Evolutionary conservation across 768 basidiomycete species (phyloP).

Genomic region (Flagelloscypha sp.): DNA sequence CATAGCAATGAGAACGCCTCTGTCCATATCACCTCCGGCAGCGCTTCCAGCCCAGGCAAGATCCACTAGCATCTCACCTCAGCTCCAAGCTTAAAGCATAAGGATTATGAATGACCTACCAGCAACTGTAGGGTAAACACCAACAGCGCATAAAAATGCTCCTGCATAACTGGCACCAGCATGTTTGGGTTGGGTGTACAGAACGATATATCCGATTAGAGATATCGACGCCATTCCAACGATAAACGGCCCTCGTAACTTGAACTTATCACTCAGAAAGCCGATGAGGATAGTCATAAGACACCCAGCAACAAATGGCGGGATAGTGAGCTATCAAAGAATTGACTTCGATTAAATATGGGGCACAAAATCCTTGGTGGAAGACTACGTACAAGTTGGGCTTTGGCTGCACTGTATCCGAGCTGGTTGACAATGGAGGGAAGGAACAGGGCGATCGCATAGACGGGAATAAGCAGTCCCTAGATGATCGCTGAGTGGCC

Average conservation of each 20-base stretch:
- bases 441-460: conserved; percentile 30
- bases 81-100: too few relatives aligned
- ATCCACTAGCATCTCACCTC: too few relatives aligned
- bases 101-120: too few relatives aligned
- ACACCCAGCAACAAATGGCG: conserved; percentile 24
- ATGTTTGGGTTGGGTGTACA: conserved; percentile 27
- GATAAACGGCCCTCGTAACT: conserved; percentile 34
- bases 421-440: conserved; percentile 26
- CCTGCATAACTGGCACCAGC: conserved; percentile 38
- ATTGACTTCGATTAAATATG: too few relatives aligned
- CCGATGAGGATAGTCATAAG: conserved; percentile 21
- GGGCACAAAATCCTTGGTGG: not conserved
- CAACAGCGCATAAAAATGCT: conserved; percentile 40
- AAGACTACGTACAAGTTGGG: conserved; percentile 18
- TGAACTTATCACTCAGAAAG: conserved; percentile 23
- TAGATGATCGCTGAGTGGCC: not conserved
- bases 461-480: conserved; percentile 31
- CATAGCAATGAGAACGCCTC: conserved; percentile 44
- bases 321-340: conserved; percentile 20
- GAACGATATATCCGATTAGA: conserved; percentile 39
- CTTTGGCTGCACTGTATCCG: conserved; percentile 33
- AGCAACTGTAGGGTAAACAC: conserved; percentile 43
- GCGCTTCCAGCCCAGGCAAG: conserved; percentile 51
- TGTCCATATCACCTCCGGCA: conserved; percentile 47
- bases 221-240: conserved; percentile 26